Evolutionary conservation across 1,284 basidiomycete genomes (phyloP).

Genomic region (Coniferiporia sulphurascens): DNA sequence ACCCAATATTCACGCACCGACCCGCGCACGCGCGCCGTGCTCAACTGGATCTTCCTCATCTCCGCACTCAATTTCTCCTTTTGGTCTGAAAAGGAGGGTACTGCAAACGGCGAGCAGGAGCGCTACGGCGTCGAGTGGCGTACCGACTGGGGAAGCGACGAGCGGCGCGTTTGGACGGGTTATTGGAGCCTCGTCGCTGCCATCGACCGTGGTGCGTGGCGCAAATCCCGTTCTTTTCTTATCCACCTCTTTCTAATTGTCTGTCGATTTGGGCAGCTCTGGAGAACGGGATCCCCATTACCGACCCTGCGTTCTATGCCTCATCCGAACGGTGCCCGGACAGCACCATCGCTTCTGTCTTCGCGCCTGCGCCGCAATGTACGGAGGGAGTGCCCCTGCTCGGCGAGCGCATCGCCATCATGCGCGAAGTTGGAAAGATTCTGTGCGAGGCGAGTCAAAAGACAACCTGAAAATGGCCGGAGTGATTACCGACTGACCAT

Average conservation of each 20-base stretch:
- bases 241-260: background rate
- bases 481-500: background rate
- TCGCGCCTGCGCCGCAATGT: constrained; percentile 52
- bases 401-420: constrained; percentile 59
- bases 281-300: constrained; percentile 68
- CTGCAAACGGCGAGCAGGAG: constrained; percentile 27
- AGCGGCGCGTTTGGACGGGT: constrained; percentile 56
- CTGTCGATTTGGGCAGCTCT: constrained; percentile 41
- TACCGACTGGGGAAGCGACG: constrained; percentile 52
- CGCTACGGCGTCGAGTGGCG: constrained; percentile 75
- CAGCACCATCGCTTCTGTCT: constrained; percentile 58
- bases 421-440: constrained; percentile 68
- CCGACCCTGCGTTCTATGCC: constrained; percentile 69
- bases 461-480: background rate
- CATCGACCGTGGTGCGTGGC: constrained; percentile 59
- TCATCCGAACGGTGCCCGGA: constrained; percentile 63
- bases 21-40: constrained; percentile 48
- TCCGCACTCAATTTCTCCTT: constrained; percentile 83
- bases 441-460: constrained; percentile 51
- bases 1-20: constrained; percentile 52
- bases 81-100: constrained; percentile 68
- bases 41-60: constrained; percentile 83
- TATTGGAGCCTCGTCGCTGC: constrained; percentile 82
- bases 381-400: constrained; percentile 64
- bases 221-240: too few relatives aligned